A percentile compares a stretch with the other conserved stretches of the same genome.
These are phyloP conservation scores for Diplogelasinospora grovesii DNA, from an alignment of 495 filamentous ascomycete genomes.

Conservation along the genomic window DNA sequence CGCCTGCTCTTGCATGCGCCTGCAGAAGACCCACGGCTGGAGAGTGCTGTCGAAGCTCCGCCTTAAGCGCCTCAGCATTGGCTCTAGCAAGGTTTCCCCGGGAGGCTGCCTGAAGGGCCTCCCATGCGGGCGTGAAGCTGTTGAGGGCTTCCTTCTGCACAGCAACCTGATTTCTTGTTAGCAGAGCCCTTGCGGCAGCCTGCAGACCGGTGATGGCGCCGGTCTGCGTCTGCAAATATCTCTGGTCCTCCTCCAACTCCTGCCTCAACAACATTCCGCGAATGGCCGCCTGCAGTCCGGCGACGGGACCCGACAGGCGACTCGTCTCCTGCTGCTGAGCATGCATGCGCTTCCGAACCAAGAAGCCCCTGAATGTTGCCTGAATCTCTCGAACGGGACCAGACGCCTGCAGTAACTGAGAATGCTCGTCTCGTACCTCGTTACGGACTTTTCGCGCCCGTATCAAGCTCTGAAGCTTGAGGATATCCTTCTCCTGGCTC, in stretches of 20 bases:
- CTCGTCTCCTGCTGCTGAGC: slow-evolving; percentile 49
- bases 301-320: slow-evolving; percentile 37
- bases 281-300: slow-evolving; percentile 46
- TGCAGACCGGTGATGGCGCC: slow-evolving; percentile 42
- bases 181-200: slow-evolving; percentile 38
- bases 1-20: slow-evolving; percentile 38
- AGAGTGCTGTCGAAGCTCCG: slow-evolving; percentile 29
- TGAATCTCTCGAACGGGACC: slow-evolving; percentile 62
- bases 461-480: slow-evolving; percentile 77
- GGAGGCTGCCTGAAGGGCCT: slow-evolving; percentile 42
- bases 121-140: slow-evolving; percentile 34
- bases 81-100: slow-evolving; percentile 43
- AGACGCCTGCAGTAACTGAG: slow-evolving; percentile 49
- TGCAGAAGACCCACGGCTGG: slow-evolving; percentile 32
- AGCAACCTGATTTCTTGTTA: slow-evolving; percentile 32
- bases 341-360: slow-evolving; percentile 43
- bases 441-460: slow-evolving; percentile 69
- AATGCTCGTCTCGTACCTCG: slow-evolving; percentile 57
- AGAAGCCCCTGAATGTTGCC: slow-evolving; percentile 56
- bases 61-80: slow-evolving; percentile 28
- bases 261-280: slow-evolving; percentile 44
- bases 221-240: slow-evolving; percentile 30
- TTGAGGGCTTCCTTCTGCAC: slow-evolving; percentile 36
- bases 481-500: slow-evolving; percentile 61
- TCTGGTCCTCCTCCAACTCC: slow-evolving; percentile 29